Percentiles rank a stretch among this genome's conserved stretches.
These are phyloP conservation scores for Metschnikowia amazonensis DNA, from an alignment of 805 yeast species.

Conservation along the genomic window DNA sequence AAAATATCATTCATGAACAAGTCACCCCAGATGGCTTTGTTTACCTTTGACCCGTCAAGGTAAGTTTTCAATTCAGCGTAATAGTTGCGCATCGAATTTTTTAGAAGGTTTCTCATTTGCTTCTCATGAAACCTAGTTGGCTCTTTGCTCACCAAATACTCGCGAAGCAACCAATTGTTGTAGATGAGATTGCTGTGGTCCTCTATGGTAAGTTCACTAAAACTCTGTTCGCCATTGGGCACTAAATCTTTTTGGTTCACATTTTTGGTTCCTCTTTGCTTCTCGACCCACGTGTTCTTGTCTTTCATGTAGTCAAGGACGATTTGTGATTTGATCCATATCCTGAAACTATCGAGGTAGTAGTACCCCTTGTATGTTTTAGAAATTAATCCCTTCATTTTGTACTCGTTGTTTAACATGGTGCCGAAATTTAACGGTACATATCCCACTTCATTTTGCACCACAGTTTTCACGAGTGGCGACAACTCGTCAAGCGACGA, in stretches of 20 bases:
- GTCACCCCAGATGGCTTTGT: slow-evolving; percentile 25
- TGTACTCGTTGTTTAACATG: slow-evolving; percentile 29
- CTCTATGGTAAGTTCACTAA: slow-evolving; percentile 19
- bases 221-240: no score
- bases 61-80: slow-evolving; percentile 5
- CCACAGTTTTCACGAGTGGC: slow-evolving; percentile 17
- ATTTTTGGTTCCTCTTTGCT: slow-evolving; percentile 4
- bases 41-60: slow-evolving; percentile 11
- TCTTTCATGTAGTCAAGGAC: slow-evolving; percentile 26
- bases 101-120: slow-evolving; percentile 22
- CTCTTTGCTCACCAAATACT: slow-evolving; percentile 21
- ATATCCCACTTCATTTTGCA: slow-evolving; percentile 24
- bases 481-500: slow-evolving; percentile 20
- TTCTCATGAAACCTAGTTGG: slow-evolving; percentile 27
- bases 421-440: slow-evolving; percentile 28
- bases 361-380: slow-evolving; percentile 3
- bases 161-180: slow-evolving; percentile 24
- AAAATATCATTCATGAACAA: slow-evolving; percentile 24
- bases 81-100: slow-evolving; percentile 4
- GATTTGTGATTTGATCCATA: slow-evolving; percentile 18
- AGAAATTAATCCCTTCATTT: slow-evolving; percentile 7
- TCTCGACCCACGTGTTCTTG: slow-evolving; percentile 24
- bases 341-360: slow-evolving; percentile 11
- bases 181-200: slow-evolving; percentile 28
- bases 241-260: background rate